Percentiles rank a stretch among this genome's conserved stretches.
Evolutionary conservation across 345 rosid genomes (phyloP).

Genomic region (Moringa oleifera): DNA sequence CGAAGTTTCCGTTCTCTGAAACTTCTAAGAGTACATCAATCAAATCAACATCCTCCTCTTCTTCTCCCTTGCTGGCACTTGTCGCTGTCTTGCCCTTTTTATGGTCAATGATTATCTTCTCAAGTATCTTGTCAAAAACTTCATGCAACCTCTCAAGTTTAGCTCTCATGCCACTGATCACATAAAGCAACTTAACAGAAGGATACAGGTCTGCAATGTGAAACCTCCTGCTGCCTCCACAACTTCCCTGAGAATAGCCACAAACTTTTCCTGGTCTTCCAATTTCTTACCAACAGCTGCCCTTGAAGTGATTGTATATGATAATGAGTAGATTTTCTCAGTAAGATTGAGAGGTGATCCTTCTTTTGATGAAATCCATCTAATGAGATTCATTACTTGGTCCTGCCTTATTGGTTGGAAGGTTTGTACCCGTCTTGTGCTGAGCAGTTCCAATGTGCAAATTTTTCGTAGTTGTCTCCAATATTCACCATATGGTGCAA

Average conservation of each 20-base stretch:
- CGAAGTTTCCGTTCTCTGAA: conserved; percentile 13
- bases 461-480: conserved; percentile 21
- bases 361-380: not conserved
- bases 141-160: conserved; percentile 13
- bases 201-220: conserved; percentile 21
- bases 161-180: conserved; percentile 11
- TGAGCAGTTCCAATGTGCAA: conserved; percentile 15
- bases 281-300: conserved; percentile 20
- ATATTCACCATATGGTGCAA: conserved; percentile 28
- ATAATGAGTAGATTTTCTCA: not conserved
- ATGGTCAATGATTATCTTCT: conserved; percentile 24
- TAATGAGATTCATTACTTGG: too few relatives aligned
- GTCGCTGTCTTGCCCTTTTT: not conserved
- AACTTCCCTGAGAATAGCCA: not conserved
- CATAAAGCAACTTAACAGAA: conserved; percentile 14
- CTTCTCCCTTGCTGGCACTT: not conserved
- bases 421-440: conserved; percentile 16
- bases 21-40: conserved; percentile 32
- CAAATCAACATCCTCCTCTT: conserved; percentile 18
- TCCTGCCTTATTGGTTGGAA: not conserved
- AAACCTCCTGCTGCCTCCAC: conserved; percentile 14
- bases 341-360: conserved; percentile 19
- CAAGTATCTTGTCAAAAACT: conserved; percentile 16
- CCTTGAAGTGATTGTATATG: conserved; percentile 9
- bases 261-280: conserved; percentile 17